phyloP scores from a whole-genome alignment of 345 rosid genomes.

The Eucalyptus polyanthemos region DNA sequence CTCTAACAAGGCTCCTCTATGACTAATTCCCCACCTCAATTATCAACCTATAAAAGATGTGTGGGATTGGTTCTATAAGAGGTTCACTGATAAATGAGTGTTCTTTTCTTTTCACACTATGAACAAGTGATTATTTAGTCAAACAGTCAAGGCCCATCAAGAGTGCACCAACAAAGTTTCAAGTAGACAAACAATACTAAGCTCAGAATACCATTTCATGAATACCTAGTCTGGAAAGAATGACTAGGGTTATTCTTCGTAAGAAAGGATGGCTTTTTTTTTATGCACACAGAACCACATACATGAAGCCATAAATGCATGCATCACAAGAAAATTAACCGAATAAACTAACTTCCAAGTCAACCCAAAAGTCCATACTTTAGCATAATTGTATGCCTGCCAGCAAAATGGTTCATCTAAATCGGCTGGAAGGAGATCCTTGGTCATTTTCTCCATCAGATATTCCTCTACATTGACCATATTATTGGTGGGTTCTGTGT shows the following conservation, averaged over 20 bases:
- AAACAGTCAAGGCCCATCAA: neutral
- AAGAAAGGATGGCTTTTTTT: neutral
- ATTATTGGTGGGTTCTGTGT: slow-evolving; percentile 53
- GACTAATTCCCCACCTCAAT: neutral
- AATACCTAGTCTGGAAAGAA: neutral
- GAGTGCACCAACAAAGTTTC: neutral
- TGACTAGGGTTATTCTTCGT: neutral
- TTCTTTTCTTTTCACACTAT: neutral
- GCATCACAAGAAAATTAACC: neutral
- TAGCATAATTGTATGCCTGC: slow-evolving; percentile 92
- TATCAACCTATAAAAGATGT: neutral
- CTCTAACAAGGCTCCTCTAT: neutral
- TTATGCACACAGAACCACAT: neutral
- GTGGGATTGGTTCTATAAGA: neutral
- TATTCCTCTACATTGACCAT: slow-evolving; percentile 75
- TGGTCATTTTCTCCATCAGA: slow-evolving; percentile 79
- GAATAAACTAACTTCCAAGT: neutral
- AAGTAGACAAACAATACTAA: neutral
- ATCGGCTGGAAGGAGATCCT: slow-evolving; percentile 73
- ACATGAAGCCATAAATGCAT: neutral
- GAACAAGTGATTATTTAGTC: neutral
- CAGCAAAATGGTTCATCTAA: slow-evolving; percentile 96
- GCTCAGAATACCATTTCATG: neutral
- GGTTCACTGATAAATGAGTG: neutral
- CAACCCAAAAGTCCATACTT: slow-evolving; percentile 26